Evolutionary conservation across 2,329 filamentous ascomycete genomes (phyloP).

Genomic region (Hymenoscyphus fructigenus): DNA sequence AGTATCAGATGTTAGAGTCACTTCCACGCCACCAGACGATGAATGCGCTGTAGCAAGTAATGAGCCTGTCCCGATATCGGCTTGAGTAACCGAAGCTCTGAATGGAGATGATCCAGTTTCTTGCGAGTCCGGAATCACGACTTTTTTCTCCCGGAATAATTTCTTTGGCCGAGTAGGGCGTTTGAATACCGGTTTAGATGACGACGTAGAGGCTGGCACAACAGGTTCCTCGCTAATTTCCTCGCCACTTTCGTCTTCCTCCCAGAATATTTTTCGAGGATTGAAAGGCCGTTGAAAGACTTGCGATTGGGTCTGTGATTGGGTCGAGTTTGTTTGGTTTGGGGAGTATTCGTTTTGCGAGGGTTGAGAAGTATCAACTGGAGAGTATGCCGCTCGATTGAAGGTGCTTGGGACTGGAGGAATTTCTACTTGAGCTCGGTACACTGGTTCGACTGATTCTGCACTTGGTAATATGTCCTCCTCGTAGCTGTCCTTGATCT

Average conservation of each 20-base stretch:
- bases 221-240: neutral
- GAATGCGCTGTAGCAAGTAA: neutral
- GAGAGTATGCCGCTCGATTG: slow-evolving; percentile 19
- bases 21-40: neutral
- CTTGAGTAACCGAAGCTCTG: slow-evolving; percentile 7
- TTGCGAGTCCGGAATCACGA: slow-evolving; percentile 26
- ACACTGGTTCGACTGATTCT: neutral
- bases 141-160: slow-evolving; percentile 27
- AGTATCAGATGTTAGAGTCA: neutral
- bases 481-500: slow-evolving; percentile 33
- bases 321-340: neutral
- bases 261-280: neutral
- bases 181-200: neutral
- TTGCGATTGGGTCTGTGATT: slow-evolving; percentile 8
- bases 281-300: slow-evolving; percentile 3
- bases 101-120: slow-evolving; percentile 19
- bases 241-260: neutral
- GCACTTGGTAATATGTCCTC: slow-evolving; percentile 9
- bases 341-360: slow-evolving; percentile 4
- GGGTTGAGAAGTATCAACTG: neutral
- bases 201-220: neutral
- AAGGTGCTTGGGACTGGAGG: slow-evolving; percentile 11
- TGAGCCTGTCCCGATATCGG: slow-evolving; percentile 8
- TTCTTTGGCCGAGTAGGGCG: slow-evolving; percentile 4
- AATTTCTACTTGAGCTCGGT: slow-evolving; percentile 20